These are phyloP conservation scores for Aspergillus viridinutans DNA, from an alignment of 2,329 filamentous ascomycete species.

Conservation along the genomic window DNA sequence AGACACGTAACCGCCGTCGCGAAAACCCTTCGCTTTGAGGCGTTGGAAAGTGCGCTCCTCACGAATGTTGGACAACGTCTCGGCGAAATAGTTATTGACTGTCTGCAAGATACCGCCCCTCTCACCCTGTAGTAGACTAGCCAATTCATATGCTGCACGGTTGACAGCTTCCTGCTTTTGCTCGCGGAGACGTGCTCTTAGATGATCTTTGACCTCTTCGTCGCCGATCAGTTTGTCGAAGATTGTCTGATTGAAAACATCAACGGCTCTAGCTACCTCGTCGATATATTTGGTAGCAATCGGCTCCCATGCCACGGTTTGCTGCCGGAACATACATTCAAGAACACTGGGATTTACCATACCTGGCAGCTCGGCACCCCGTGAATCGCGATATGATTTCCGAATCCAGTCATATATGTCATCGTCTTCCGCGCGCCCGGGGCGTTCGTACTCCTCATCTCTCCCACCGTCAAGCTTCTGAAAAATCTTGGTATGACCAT, in stretches of 20 bases:
- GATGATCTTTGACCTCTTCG: not conserved
- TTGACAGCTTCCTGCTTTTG: not conserved
- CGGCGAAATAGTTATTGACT: conserved; percentile 49
- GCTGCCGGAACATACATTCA: conserved; percentile 15
- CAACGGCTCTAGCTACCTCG: not conserved
- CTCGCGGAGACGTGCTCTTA: not conserved
- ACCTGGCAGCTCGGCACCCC: conserved; percentile 18
- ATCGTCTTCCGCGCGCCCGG: conserved; percentile 1
- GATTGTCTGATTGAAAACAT: not conserved
- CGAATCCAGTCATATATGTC: conserved; percentile 18
- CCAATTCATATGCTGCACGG: not conserved
- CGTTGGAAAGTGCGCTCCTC: conserved; percentile 9
- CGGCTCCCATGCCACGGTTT: conserved; percentile 11
- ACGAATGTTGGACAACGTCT: conserved; percentile 30
- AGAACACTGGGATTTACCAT: conserved; percentile 18
- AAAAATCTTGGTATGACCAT: conserved; percentile 11
- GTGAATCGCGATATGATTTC: conserved; percentile 11
- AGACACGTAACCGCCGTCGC: not conserved
- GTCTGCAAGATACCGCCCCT: conserved; percentile 45
- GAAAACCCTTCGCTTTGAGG: conserved; percentile 3
- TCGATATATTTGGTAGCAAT: conserved; percentile 7
- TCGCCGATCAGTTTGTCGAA: not conserved
- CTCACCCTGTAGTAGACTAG: conserved; percentile 44
- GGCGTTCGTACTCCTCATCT: conserved; percentile 4
- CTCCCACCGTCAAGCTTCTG: not conserved